Base-by-base conservation (phyloP, 495 filamentous ascomycete species). In the Tetracladium setigerum region DNA sequence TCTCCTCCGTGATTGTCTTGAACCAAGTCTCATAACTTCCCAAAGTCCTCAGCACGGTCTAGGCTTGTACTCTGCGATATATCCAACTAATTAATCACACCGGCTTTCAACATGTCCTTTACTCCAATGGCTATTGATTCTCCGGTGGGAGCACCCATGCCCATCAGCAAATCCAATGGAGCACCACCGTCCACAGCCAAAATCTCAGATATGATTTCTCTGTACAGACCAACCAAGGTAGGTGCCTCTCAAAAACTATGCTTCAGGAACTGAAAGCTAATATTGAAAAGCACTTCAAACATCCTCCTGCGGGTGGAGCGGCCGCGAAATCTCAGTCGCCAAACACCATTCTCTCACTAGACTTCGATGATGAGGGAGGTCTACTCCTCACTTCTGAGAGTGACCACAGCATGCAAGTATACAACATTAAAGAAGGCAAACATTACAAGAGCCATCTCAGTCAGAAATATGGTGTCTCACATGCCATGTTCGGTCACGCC, bases 311-410 rank as follows among this genome's bases (percentile, higher is more conserved):
- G 39, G 35, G 43, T 19, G 5, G 30, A 31, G 36, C 30, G 12
- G 39, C 30, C 61, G 34, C 55, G 58, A 53, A 44, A 35, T 11
- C 40, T 18, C 32, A 42, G 3, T 33, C 45, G 1, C 63, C 59
- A 38, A 67, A 68, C 10, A 58, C 64, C 30, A 67, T 77, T 18
- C 59, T 74, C 4, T 96, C 90, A 4, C 78, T 99, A 55, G 90
- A 97, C 67, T 97, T 95, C 57, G 90, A 97, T 66, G 89, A 96
- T 69, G 82, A 83, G 18, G 92, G 92, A 58, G 89, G 95, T 53
- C 84, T 86, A 33, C 72, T 90, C 34, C 86, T 97, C 59, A 82
- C 89, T 0, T 84, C 87, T 7, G 86, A 88, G 42, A 84, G 82
- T 61, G 94, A 97, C 59, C 89, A 96, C 54, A 92, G 86, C 1